Conservation (phyloP, 1,284 basidiomycete species). For the Leccinum holopus region DNA sequence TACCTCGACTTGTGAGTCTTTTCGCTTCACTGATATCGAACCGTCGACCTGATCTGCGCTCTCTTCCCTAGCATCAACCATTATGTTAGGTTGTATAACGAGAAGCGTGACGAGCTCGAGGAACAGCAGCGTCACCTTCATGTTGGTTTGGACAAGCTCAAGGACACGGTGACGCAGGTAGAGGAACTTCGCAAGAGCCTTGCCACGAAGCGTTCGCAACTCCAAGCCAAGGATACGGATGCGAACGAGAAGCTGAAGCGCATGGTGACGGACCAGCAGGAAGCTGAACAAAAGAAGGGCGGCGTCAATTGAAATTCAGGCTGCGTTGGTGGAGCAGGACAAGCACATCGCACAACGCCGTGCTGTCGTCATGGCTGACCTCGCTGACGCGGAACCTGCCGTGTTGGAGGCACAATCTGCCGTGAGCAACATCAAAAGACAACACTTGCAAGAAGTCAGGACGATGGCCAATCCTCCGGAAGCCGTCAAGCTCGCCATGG, state of each 20-base stretch:
- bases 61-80: constrained; percentile 79
- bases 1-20: constrained; percentile 95
- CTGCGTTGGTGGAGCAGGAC: constrained; percentile 90
- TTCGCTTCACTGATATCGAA: constrained; percentile 8
- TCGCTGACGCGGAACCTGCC: constrained; percentile 97
- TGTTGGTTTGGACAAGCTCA: constrained; percentile 96
- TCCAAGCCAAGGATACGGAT: constrained; percentile 91
- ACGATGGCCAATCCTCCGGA: constrained; percentile 99
- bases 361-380: constrained; percentile 89
- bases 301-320: constrained; percentile 95
- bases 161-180: constrained; percentile 93
- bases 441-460: constrained; percentile 96
- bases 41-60: constrained; percentile 13
- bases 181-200: constrained; percentile 96
- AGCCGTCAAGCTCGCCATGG: constrained; percentile 98
- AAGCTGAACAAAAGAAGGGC: constrained; percentile 97
- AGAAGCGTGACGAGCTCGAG: constrained; percentile 98
- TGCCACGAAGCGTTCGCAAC: constrained; percentile 89
- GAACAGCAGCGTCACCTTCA: constrained; percentile 99
- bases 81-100: constrained; percentile 93
- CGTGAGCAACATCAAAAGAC: constrained; percentile 96
- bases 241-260: constrained; percentile 97
- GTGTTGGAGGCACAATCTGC: constrained; percentile 94
- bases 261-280: constrained; percentile 98
- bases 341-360: constrained; percentile 86